Evolutionary conservation across 2,329 filamentous ascomycete genomes (phyloP).

Genomic region (Phialocephala sp.): DNA sequence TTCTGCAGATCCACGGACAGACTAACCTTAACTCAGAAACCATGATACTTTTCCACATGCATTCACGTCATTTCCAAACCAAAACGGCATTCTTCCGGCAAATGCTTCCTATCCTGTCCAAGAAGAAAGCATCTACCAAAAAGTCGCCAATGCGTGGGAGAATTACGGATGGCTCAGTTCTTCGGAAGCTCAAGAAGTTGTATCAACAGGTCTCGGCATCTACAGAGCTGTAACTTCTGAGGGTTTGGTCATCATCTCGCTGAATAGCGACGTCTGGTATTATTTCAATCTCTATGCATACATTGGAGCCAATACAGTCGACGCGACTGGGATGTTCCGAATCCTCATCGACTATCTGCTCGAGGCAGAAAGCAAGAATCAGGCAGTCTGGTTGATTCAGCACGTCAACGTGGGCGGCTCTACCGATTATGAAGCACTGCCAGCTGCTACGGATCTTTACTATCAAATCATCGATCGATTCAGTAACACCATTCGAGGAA

Average conservation of each 20-base stretch:
- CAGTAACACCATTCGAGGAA: slow-evolving; percentile 14
- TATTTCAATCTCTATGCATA: slow-evolving; percentile 17
- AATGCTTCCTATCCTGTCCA: slow-evolving; percentile 13
- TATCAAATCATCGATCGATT: slow-evolving; percentile 17
- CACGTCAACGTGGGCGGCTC: slow-evolving; percentile 9
- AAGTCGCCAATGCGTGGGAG: slow-evolving; percentile 12
- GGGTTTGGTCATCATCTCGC: slow-evolving; percentile 13
- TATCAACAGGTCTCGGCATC: slow-evolving; percentile 8
- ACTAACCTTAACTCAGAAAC: neutral
- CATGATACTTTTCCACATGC: slow-evolving; percentile 15
- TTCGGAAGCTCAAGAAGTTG: slow-evolving; percentile 6
- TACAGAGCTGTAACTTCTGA: slow-evolving; percentile 12
- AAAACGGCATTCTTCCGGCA: neutral
- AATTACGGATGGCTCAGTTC: slow-evolving; percentile 17
- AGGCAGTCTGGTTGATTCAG: slow-evolving; percentile 16
- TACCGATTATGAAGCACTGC: slow-evolving; percentile 13
- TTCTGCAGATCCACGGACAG: neutral
- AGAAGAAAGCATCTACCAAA: slow-evolving; percentile 1
- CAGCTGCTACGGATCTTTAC: slow-evolving; percentile 11
- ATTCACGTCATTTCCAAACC: slow-evolving; percentile 10
- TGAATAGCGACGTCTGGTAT: slow-evolving; percentile 18
- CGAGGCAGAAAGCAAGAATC: slow-evolving; percentile 10
- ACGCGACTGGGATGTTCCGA: slow-evolving; percentile 12
- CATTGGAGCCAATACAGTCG: slow-evolving; percentile 12
- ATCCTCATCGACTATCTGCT: slow-evolving; percentile 14